Conservation (phyloP, 2,329 filamentous ascomycete species). For the Sporothrix luriei region DNA sequence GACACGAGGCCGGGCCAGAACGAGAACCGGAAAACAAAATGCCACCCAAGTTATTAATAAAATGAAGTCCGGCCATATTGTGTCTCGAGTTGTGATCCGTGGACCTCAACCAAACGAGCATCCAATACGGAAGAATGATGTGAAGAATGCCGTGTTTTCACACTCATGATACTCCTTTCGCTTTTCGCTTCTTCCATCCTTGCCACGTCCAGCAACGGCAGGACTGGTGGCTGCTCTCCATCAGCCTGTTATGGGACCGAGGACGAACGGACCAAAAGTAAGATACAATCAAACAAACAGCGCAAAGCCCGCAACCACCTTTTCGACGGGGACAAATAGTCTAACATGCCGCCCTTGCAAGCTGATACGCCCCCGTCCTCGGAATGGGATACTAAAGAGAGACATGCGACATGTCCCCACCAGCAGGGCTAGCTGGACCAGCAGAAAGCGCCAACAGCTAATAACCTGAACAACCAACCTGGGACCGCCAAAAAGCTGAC, state of each 20-base stretch:
- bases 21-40: not conserved
- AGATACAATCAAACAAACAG: constrained; percentile 21
- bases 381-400: constrained; percentile 25
- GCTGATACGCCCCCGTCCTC: constrained; percentile 21
- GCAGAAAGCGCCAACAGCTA: constrained; percentile 14
- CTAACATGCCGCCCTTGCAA: constrained; percentile 21
- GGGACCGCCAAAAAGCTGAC: constrained; percentile 10
- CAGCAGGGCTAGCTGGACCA: not conserved
- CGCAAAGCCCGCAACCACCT: not conserved
- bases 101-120: constrained; percentile 25
- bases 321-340: constrained; percentile 6
- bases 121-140: not conserved
- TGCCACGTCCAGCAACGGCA: constrained; percentile 3
- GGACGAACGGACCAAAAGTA: not conserved
- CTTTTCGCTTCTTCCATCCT: not conserved
- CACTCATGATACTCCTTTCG: not conserved
- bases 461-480: constrained; percentile 14
- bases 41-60: constrained; percentile 12
- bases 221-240: constrained; percentile 5
- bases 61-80: not conserved
- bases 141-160: not conserved
- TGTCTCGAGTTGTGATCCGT: constrained; percentile 30
- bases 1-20: constrained; percentile 12
- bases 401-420: constrained; percentile 8
- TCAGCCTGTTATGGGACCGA: constrained; percentile 6